Conservation (phyloP, 495 filamentous ascomycete species). For the Neurospora tetraspora region DNA sequence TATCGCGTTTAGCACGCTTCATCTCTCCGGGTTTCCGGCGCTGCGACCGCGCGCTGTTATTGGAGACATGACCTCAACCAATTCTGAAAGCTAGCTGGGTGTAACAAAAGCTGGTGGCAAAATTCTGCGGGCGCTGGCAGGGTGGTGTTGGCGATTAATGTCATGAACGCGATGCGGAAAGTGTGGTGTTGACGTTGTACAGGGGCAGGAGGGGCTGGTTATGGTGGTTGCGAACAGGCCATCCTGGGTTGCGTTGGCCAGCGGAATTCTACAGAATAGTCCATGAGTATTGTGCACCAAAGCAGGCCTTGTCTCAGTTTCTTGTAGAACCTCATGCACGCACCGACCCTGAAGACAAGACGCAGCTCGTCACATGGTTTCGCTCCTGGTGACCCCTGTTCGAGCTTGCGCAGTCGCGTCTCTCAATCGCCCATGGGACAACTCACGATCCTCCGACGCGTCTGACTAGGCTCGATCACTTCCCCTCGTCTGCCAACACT, state of each 20-base stretch:
- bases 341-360: background rate
- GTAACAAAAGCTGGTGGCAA: background rate
- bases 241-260: background rate
- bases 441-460: background rate
- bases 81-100: background rate
- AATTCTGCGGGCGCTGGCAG: background rate
- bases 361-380: conserved; percentile 10
- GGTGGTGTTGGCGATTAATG: background rate
- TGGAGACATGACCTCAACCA: background rate
- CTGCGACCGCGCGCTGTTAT: background rate
- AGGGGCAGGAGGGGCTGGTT: background rate
- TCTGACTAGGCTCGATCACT: background rate
- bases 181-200: background rate
- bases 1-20: background rate
- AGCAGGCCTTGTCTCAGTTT: background rate
- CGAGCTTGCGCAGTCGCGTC: background rate
- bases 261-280: background rate
- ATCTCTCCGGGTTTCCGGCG: background rate
- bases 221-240: background rate
- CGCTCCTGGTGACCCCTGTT: conserved; percentile 2
- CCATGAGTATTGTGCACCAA: no score
- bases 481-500: background rate
- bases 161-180: background rate
- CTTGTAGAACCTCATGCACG: background rate
- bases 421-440: background rate